Percentiles rank a stretch among this genome's conserved stretches.
These are phyloP conservation scores for Plasmodium berghei DNA, from an alignment of 169 alveolate species.

Conservation along the genomic window DNA sequence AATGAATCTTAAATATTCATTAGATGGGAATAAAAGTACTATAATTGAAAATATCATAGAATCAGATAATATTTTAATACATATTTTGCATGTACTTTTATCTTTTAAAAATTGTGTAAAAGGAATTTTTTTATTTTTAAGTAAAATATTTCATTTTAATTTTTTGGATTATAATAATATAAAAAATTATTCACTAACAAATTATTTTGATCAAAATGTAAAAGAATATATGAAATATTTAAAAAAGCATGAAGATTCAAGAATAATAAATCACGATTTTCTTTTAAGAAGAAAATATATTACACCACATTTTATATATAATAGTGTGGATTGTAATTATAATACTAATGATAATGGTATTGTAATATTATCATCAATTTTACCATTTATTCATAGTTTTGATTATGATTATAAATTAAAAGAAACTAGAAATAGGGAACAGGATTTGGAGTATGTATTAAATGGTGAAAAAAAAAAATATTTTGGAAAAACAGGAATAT, in stretches of 20 bases:
- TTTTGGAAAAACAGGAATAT: constrained; percentile 3
- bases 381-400: constrained; percentile 63
- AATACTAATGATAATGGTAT: constrained; percentile 72
- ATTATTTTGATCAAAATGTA: constrained; percentile 61
- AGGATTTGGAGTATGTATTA: constrained; percentile 47
- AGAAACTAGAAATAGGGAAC: constrained; percentile 32
- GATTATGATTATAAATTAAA: constrained; percentile 65
- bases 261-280: constrained; percentile 37
- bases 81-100: constrained; percentile 23
- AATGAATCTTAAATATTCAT: constrained; percentile 45
- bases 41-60: constrained; percentile 51
- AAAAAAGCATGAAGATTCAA: constrained; percentile 42
- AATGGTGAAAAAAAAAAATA: constrained; percentile 24
- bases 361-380: constrained; percentile 52
- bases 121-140: constrained; percentile 27
- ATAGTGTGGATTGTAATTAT: constrained; percentile 72
- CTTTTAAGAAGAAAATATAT: constrained; percentile 44
- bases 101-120: constrained; percentile 40
- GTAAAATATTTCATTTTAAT: constrained; percentile 70
- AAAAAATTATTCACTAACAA: constrained; percentile 52
- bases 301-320: constrained; percentile 50
- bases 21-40: constrained; percentile 29
- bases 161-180: constrained; percentile 62
- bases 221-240: constrained; percentile 67
- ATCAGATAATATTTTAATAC: constrained; percentile 34